Conservation (phyloP, 768 basidiomycete species). For the Kwoniella botswanensis region DNA sequence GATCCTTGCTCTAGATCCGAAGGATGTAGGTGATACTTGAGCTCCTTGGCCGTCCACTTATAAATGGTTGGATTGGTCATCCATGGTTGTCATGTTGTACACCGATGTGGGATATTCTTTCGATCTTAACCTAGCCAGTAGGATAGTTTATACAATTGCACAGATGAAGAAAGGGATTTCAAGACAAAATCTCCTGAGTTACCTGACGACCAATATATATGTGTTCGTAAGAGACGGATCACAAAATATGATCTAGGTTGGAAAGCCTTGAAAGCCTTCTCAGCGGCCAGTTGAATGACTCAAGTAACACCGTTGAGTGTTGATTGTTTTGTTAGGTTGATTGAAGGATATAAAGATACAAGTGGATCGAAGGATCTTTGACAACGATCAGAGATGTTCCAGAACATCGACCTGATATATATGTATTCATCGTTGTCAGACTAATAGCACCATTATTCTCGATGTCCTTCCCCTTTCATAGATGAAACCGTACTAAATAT, state of each 20-base stretch:
- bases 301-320: neutral
- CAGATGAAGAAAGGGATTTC: neutral
- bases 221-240: neutral
- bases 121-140: neutral
- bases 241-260: neutral
- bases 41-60: neutral
- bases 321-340: neutral
- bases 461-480: neutral
- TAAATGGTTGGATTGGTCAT: neutral
- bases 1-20: conserved; percentile 12
- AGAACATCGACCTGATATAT: neutral
- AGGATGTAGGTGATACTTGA: conserved; percentile 19
- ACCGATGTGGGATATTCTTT: too few relatives aligned
- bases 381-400: neutral
- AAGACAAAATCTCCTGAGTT: neutral
- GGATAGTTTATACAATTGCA: neutral
- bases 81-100: neutral
- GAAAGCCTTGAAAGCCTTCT: neutral
- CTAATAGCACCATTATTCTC: neutral
- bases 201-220: neutral
- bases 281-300: neutral
- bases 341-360: neutral
- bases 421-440: neutral
- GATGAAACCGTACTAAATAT: neutral
- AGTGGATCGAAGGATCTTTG: neutral